Base-by-base conservation (phyloP, 225 moss, liverwort and hornwort species). In the Pseudisothecium myosuroides region DNA sequence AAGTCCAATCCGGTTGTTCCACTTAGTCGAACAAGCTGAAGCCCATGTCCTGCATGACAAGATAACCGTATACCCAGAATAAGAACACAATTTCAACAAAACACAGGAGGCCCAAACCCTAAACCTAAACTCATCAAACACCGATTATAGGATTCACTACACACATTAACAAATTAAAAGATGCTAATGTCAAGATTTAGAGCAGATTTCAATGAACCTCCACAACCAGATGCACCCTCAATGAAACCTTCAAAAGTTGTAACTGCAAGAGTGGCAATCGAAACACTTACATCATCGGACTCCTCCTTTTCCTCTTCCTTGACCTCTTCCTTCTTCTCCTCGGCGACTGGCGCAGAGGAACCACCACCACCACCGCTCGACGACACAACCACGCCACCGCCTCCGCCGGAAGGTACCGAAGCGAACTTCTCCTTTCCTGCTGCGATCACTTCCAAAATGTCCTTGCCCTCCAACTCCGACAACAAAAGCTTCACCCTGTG, bases 361-460 rank as follows among this genome's bases (percentile, higher is more conserved):
- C 90, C 96, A 27, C 76, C 90, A 27, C 76, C 90, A 49, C 83
- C 89, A 29, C 84, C 91, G 67, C 94, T 88, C 27, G 92, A 91
- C 24, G 91, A 72, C 9, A 95, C 91, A 19, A 91, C 90, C 29
- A 88, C 87, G 89, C 87, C 95, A 34, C 91, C 94, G 20, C 92
- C 94, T 32, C 96, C 96, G 62, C 96, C 95, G 56, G 95, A 95
- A 43, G 96, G 95, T 4, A 97, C 94, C 28, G 93, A 95, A 10
- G 95, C 95, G 36, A 97, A 94, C 92, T 96, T 95, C 89, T 95
- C 96, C 95, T 90, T 96, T 29, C 96, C 96, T 65, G 92, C 91
- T 11, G 95, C 96, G 55, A 97, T 94, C 39, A 97, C 97, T 79
- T 97, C 97, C 87, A 92, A 83, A 41, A 96, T 96, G 54, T 96